These are phyloP conservation scores for Chalciporus chontae DNA, from an alignment of 768 basidiomycete genomes.

Conservation along the genomic window DNA sequence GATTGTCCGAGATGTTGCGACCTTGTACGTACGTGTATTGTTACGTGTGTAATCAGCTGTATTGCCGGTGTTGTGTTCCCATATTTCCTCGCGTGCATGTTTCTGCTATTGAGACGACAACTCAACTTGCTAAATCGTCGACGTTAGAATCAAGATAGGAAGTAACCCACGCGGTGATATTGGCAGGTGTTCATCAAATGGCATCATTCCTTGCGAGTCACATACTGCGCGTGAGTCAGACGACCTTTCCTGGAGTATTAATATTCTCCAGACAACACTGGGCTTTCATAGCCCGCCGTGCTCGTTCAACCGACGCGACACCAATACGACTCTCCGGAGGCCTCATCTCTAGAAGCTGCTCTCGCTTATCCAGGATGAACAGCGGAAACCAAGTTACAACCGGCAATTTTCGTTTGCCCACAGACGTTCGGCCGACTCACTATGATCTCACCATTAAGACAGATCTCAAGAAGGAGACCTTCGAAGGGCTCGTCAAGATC, in stretches of 20 bases:
- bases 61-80: no score
- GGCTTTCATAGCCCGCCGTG: not conserved
- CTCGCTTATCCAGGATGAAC: slow-evolving; percentile 11
- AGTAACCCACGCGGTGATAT: not conserved
- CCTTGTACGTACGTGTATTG: not conserved
- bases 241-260: not conserved
- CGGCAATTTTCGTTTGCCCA: slow-evolving; percentile 52
- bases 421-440: slow-evolving; percentile 63
- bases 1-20: not conserved
- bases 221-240: slow-evolving; percentile 4
- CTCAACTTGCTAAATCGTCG: not conserved
- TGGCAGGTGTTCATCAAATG: slow-evolving; percentile 7
- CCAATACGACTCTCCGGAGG: not conserved
- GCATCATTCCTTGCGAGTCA: slow-evolving; percentile 8
- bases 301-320: not conserved
- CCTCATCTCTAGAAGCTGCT: slow-evolving; percentile 3
- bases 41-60: not conserved
- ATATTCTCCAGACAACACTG: not conserved
- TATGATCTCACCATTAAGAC: slow-evolving; percentile 80
- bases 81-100: no score
- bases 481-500: slow-evolving; percentile 74
- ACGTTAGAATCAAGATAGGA: not conserved
- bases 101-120: not conserved
- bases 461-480: slow-evolving; percentile 73
- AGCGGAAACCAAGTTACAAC: not conserved